A percentile compares a stretch with the other conserved stretches of the same genome.
phyloP scores from a whole-genome alignment of 345 rosid genomes.

The Citrus reticulata region DNA sequence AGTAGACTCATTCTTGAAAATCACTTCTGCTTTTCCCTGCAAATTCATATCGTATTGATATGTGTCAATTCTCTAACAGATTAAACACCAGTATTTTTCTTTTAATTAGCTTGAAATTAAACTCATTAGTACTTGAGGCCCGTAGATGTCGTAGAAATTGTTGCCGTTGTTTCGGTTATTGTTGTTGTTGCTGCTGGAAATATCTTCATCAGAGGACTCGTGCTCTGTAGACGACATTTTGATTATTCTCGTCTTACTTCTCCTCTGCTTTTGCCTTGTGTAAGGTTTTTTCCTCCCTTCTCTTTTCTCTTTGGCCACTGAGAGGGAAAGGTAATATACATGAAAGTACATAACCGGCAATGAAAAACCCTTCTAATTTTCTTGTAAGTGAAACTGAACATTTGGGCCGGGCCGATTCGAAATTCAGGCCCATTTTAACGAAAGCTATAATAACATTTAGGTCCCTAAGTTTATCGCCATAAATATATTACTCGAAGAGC shows the following conservation, averaged over 20 bases:
- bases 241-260: not conserved
- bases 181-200: conserved; percentile 1
- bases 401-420: not conserved
- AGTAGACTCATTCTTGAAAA: conserved; percentile 52
- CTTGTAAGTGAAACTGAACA: not conserved
- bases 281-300: no score
- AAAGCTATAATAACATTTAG: not conserved
- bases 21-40: conserved; percentile 85
- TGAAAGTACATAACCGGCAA: not conserved
- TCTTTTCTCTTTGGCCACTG: not conserved
- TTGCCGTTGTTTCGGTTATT: not conserved
- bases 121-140: conserved; percentile 49
- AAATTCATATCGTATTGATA: not conserved
- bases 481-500: not conserved
- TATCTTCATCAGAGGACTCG: conserved; percentile 24
- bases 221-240: conserved; percentile 38
- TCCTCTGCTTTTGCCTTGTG: not conserved
- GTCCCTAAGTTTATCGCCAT: not conserved
- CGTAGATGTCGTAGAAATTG: conserved; percentile 63
- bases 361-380: not conserved
- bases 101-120: not conserved
- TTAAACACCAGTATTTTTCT: not conserved
- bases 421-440: not conserved
- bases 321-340: not conserved
- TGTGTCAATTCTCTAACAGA: not conserved